Base-by-base conservation (phyloP, 768 basidiomycete species). In the Termitomyces sp. region DNA sequence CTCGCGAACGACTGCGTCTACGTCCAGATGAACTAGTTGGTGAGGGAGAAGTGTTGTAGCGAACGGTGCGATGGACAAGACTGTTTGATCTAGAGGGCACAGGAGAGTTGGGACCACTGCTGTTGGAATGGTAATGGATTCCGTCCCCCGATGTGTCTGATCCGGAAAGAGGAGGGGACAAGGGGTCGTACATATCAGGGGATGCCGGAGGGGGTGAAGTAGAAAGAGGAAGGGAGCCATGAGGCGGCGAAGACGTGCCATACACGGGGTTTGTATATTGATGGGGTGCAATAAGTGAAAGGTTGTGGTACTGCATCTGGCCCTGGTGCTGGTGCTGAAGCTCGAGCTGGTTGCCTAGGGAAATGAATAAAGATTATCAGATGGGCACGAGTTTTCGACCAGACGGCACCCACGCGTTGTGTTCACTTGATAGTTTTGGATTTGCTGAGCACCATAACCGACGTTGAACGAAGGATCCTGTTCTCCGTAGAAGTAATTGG, bases 101-200 rank as follows among this genome's bases (percentile, higher is more conserved):
- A 47, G 90, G 86, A 60, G 90, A 92, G 66, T 87, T 87, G 54
- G 86, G 82, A 69, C 85, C 83, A 69, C 85, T 87, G 68, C 82
- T 84, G 76, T 90, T 89, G 60, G 88, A 89, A 67, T 82, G 82
- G 76, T 88, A 86, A 80, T 90, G 86, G 59, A 86, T 71, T 66
- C 87, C 88, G 82, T 91, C 89, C 65, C 80, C 88, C 68, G 90
- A 92, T 70, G 89, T 89, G 75, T 92, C 90, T 76, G 90, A 92
- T 76, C 90, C 90, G 78, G 90, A 92, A 69, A 90, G 79, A 75
- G 87, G 89, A 70, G 90, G 90, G 56, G 89, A 90, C 66, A 91
- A 77, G 70, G 90, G 86, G 76, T 89, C 89, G 73, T 92, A 91
- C 75, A 89, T 82, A 76, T 86, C 82, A 72, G 88, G 83, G 61